These are phyloP conservation scores for Talaromyces piceae DNA, from an alignment of 2,329 filamentous ascomycete genomes.

Conservation along the genomic window DNA sequence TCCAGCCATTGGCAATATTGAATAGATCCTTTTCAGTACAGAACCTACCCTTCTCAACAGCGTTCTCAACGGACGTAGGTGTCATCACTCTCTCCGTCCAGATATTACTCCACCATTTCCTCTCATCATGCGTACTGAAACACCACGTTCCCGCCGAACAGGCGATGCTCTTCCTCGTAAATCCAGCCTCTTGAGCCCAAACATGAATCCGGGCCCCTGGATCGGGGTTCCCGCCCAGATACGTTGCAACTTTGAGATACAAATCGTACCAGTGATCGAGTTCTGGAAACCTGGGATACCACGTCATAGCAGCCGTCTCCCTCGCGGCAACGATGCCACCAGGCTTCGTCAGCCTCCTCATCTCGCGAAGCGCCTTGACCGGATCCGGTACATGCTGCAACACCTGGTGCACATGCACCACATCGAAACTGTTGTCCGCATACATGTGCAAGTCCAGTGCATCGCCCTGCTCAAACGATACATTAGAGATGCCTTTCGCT, in stretches of 20 bases:
- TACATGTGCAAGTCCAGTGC: conserved; percentile 35
- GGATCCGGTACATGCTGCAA: conserved; percentile 50
- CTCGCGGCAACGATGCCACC: conserved; percentile 46
- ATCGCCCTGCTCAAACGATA: conserved; percentile 30
- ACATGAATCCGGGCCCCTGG: conserved; percentile 17
- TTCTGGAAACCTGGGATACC: conserved; percentile 25
- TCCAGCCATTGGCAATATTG: conserved; percentile 15
- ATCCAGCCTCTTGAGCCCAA: conserved; percentile 21
- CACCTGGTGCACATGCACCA: conserved; percentile 54
- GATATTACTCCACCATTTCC: conserved; percentile 5
- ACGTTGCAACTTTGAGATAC: conserved; percentile 14
- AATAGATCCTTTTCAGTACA: conserved; percentile 16
- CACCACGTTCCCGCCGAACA: conserved; percentile 10
- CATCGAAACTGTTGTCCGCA: conserved; percentile 45
- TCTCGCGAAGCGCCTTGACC: conserved; percentile 43
- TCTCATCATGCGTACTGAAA: conserved; percentile 8
- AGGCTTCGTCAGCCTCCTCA: conserved; percentile 46
- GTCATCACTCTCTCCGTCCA: conserved; percentile 14
- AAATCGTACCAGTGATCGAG: conserved; percentile 20
- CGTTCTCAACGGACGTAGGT: conserved; percentile 15
- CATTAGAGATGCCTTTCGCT: conserved; percentile 21
- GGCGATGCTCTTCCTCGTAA: conserved; percentile 14
- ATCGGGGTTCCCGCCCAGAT: conserved; percentile 8
- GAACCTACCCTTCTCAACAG: conserved; percentile 15
- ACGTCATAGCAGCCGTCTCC: conserved; percentile 28